Evolutionary conservation across 2,329 filamentous ascomycete species (phyloP).

Genomic region (Botrytis pseudocinerea): DNA sequence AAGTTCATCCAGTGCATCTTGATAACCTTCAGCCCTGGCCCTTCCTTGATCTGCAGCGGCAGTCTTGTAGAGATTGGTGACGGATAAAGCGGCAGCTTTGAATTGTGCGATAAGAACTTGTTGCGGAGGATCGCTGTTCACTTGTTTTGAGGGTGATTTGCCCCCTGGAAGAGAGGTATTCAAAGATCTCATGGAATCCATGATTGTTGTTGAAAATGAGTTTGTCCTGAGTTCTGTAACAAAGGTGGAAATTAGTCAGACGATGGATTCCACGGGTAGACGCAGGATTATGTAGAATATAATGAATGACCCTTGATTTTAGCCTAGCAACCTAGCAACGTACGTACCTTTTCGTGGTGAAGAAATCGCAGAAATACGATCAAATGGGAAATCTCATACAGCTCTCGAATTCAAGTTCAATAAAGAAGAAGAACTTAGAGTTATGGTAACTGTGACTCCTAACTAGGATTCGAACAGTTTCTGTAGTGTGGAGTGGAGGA

Average conservation of each 20-base stretch:
- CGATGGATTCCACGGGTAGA: conserved; percentile 6
- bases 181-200: conserved; percentile 66
- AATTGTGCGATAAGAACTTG: conserved; percentile 78
- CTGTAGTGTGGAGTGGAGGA: conserved; percentile 5
- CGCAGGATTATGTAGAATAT: conserved; percentile 8
- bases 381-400: neutral
- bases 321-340: conserved; percentile 14
- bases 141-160: conserved; percentile 48
- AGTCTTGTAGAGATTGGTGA: conserved; percentile 95
- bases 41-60: conserved; percentile 76
- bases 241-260: conserved; percentile 23
- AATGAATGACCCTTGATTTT: conserved; percentile 3
- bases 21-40: conserved; percentile 79
- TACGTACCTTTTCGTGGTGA: conserved; percentile 17
- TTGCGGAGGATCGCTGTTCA: conserved; percentile 52
- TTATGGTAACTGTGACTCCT: conserved; percentile 4
- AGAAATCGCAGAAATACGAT: neutral
- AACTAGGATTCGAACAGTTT: neutral
- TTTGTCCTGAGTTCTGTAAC: conserved; percentile 18
- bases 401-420: neutral
- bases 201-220: conserved; percentile 37
- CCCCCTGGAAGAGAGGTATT: conserved; percentile 58
- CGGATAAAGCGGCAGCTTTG: conserved; percentile 86
- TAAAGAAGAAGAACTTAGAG: neutral
- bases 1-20: conserved; percentile 90